Conservation (phyloP, 306 rosid species). For the Herpetospermum pedunculosum region DNA sequence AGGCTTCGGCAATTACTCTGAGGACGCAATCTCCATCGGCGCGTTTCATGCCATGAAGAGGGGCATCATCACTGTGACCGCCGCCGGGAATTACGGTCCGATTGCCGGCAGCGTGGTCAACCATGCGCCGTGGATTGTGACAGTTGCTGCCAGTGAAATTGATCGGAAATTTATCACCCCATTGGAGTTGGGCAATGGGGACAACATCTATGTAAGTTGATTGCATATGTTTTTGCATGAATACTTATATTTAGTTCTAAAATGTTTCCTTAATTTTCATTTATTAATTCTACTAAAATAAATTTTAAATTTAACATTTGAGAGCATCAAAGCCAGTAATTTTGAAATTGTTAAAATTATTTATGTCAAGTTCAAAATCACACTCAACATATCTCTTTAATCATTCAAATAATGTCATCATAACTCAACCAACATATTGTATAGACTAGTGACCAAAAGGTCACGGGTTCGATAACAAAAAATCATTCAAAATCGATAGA, state of each 20-base stretch:
- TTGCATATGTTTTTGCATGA: background rate
- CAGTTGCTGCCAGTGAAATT: conserved; percentile 83
- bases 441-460: too few species aligned
- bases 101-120: conserved; percentile 32
- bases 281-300: too few species aligned
- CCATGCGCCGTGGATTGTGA: conserved; percentile 77
- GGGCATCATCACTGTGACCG: conserved; percentile 63
- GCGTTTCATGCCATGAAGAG: conserved; percentile 77
- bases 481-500: too few species aligned
- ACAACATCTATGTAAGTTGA: conserved; percentile 46
- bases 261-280: too few species aligned
- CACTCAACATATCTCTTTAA: too few species aligned
- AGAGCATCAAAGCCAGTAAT: too few species aligned
- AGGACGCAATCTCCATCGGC: conserved; percentile 52
- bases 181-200: conserved; percentile 57
- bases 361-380: too few species aligned
- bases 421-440: too few species aligned
- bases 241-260: too few species aligned
- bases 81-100: conserved; percentile 83
- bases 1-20: conserved; percentile 15
- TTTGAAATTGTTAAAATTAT: too few species aligned
- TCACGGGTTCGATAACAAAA: too few species aligned
- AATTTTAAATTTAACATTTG: background rate
- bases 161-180: conserved; percentile 53
- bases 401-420: too few species aligned